These are phyloP conservation scores for Phytophthora foliorum DNA, from an alignment of 352 stramenopile genomes.

Conservation along the genomic window DNA sequence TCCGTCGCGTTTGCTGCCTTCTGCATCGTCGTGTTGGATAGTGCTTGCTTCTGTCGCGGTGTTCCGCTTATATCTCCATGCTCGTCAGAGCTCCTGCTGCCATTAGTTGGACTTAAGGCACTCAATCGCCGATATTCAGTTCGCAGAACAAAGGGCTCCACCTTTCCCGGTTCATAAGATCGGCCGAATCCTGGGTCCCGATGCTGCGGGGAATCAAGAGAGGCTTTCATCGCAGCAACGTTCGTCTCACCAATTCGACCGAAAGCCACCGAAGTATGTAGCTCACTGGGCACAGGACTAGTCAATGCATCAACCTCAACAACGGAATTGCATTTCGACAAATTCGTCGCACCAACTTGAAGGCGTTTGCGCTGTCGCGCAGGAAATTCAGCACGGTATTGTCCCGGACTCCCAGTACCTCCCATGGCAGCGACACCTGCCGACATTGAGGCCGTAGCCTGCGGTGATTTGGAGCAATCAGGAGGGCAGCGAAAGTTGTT, in stretches of 20 bases:
- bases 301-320: constrained; percentile 11
- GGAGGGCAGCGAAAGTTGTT: constrained; percentile 71
- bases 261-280: constrained; percentile 32
- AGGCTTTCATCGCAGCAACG: constrained; percentile 50
- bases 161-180: constrained; percentile 12
- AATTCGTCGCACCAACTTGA: constrained; percentile 83
- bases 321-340: constrained; percentile 45
- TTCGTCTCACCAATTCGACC: constrained; percentile 58
- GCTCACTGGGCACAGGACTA: constrained; percentile 14
- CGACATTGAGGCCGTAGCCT: constrained; percentile 18
- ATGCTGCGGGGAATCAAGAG: constrained; percentile 25
- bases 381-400: constrained; percentile 61
- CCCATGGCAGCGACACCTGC: constrained; percentile 29
- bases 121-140: constrained; percentile 30
- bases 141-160: constrained; percentile 23
- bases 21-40: background rate
- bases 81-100: constrained; percentile 27
- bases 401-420: constrained; percentile 12
- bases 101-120: constrained; percentile 15
- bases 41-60: constrained; percentile 7
- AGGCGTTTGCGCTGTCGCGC: constrained; percentile 67
- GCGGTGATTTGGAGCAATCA: constrained; percentile 34
- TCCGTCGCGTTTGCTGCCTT: constrained; percentile 1
- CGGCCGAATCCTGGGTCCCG: constrained; percentile 3
- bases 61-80: constrained; percentile 4